These are phyloP conservation scores for Aureobasidium namibiae DNA, from an alignment of 2,329 filamentous ascomycete genomes.

Conservation along the genomic window DNA sequence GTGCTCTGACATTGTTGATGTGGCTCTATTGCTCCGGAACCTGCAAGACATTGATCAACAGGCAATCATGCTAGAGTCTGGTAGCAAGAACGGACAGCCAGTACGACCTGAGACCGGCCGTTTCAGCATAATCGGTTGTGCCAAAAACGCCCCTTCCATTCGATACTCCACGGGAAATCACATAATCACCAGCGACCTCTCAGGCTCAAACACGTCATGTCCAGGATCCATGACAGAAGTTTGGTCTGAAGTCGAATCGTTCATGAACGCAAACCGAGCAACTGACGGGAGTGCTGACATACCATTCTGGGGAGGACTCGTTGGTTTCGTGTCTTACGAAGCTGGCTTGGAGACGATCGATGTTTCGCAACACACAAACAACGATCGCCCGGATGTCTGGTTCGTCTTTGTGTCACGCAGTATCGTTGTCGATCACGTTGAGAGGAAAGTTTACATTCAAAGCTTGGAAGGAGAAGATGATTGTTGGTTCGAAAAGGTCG, in stretches of 20 bases:
- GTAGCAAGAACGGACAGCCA: slow-evolving; percentile 32
- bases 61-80: slow-evolving; percentile 41
- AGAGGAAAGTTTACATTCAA: slow-evolving; percentile 57
- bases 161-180: slow-evolving; percentile 18
- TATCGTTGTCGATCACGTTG: slow-evolving; percentile 66
- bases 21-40: slow-evolving; percentile 29
- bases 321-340: slow-evolving; percentile 82
- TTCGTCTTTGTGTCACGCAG: slow-evolving; percentile 70
- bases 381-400: slow-evolving; percentile 59
- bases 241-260: slow-evolving; percentile 23
- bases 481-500: slow-evolving; percentile 20
- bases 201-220: background rate
- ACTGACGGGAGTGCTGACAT: slow-evolving; percentile 27
- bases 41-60: slow-evolving; percentile 28
- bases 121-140: slow-evolving; percentile 66
- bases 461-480: slow-evolving; percentile 45
- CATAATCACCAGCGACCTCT: background rate
- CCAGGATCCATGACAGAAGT: slow-evolving; percentile 5
- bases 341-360: slow-evolving; percentile 59
- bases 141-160: slow-evolving; percentile 41
- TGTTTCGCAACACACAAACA: slow-evolving; percentile 32
- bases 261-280: slow-evolving; percentile 30
- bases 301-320: slow-evolving; percentile 73
- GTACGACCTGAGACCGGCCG: slow-evolving; percentile 46
- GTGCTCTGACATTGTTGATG: slow-evolving; percentile 19